Evolutionary conservation across 2,329 filamentous ascomycete genomes (phyloP).

Genomic region (Trichoderma afroharzianum): DNA sequence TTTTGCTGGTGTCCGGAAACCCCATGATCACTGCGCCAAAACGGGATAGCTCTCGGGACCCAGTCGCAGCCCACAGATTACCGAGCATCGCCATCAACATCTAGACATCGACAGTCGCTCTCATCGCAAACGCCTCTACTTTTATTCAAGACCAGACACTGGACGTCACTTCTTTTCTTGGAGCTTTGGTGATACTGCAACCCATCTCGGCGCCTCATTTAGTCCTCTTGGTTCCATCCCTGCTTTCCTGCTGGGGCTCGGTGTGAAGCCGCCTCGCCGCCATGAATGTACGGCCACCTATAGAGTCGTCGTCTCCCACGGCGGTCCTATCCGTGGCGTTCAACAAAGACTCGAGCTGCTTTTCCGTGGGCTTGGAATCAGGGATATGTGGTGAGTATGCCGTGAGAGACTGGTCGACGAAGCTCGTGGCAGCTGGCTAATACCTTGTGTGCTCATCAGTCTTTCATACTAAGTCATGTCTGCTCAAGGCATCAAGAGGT

Average conservation of each 20-base stretch:
- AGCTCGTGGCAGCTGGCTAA: constrained; percentile 23
- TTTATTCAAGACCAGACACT: neutral
- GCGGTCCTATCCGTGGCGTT: constrained; percentile 80
- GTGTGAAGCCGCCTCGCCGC: constrained; percentile 24
- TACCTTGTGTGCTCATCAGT: constrained; percentile 45
- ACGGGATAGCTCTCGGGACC: constrained; percentile 13
- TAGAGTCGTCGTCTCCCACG: constrained; percentile 72
- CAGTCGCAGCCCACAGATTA: constrained; percentile 14
- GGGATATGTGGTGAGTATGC: constrained; percentile 69
- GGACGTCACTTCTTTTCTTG: neutral
- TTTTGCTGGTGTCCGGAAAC: neutral
- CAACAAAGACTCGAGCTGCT: constrained; percentile 80
- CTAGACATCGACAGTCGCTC: neutral
- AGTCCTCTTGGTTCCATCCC: neutral
- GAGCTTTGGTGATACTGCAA: neutral
- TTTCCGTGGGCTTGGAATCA: constrained; percentile 79
- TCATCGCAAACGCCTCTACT: neutral
- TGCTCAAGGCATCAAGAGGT: constrained; percentile 58
- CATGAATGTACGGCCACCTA: constrained; percentile 88
- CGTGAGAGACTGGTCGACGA: neutral
- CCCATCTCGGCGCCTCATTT: neutral
- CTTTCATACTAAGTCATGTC: constrained; percentile 68
- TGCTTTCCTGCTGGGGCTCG: neutral
- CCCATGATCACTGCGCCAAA: constrained; percentile 7
- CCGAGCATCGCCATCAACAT: constrained; percentile 14